Evolutionary conservation across 2,329 filamentous ascomycete species (phyloP), one percentile per base, ranked within the genome.

Genomic region (Rachicladosporium sp.): DNA sequence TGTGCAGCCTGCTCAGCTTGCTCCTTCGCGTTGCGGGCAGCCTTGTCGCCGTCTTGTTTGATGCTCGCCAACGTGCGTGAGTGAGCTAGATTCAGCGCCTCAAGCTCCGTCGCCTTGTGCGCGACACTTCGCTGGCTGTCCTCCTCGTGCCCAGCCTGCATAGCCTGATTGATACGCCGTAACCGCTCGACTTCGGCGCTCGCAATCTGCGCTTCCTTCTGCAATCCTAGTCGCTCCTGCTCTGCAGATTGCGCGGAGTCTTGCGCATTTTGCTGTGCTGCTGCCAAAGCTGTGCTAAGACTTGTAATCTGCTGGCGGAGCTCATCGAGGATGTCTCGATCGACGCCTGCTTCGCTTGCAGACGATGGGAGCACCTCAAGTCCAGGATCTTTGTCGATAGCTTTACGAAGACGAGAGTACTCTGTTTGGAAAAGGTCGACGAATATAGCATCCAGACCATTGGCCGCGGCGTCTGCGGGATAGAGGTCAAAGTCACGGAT

Each of bases 341-440:
- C 94, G 30, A 98, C 82, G 3, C 89, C 89, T 53, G 89, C 88
- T 49, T 91, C 80, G 8, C 88, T 84, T 54, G 88, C 86, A 33
- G 79, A 72, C 41, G 87, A 70, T 8, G 91, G 74, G 0, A 86
- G 81, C 19, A 93, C 79, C 57, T 98, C 91, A 44, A 93, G 68
- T 1, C 80, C 85, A 1, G 91, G 91, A 46, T 94, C 85, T 44
- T 89, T 79, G 60, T 98, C 91, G 50, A 98, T 84, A 10, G 86
- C 83, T 46, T 86, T 77, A 31, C 81, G 67, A 42, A 95, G 66
- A 6, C 88, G 80, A 52, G 83, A 89, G 57, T 93, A 96, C 56
- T 94, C 94, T 54, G 96, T 88, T 55, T 95, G 95, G 52, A 95
- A 76, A 53, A 96, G 94, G 44, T 95, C 84, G 40, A 98, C 78